Evolutionary conservation across 345 rosid genomes (phyloP).

Genomic region (Hibiscus tridactylites): DNA sequence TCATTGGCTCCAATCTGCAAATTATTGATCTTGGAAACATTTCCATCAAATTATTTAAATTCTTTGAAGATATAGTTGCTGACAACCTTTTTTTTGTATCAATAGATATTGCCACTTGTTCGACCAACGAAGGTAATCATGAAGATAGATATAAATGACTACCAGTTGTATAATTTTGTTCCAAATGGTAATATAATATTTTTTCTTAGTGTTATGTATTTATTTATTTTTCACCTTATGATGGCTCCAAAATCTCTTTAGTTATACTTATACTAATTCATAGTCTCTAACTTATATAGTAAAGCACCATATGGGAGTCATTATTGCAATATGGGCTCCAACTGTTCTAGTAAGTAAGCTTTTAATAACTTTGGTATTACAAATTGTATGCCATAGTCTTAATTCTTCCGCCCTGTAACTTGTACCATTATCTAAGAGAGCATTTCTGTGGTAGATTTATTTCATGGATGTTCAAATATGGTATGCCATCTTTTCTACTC

Average conservation of each 20-base stretch:
- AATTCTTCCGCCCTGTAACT: not conserved
- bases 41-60: not conserved
- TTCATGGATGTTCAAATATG: constrained; percentile 95
- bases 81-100: not conserved
- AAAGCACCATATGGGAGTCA: constrained; percentile 68
- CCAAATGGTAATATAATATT: constrained; percentile 48
- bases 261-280: constrained; percentile 8
- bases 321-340: constrained; percentile 92
- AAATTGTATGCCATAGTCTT: not conserved
- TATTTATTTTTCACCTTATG: not conserved
- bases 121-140: constrained; percentile 67
- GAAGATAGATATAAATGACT: constrained; percentile 41
- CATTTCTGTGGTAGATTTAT: constrained; percentile 50
- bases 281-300: constrained; percentile 35
- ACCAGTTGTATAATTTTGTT: constrained; percentile 80
- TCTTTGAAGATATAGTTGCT: constrained; percentile 2
- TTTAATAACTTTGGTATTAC: not conserved
- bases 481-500: constrained; percentile 91
- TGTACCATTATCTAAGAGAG: not conserved
- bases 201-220: not conserved
- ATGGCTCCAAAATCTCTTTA: not conserved
- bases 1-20: not conserved
- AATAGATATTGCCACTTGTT: constrained; percentile 76
- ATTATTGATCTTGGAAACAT: not conserved
- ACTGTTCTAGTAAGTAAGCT: constrained; percentile 59